Evolutionary conservation across 2,329 filamentous ascomycete species (phyloP).

Genomic region (Ophiocordyceps unilateralis): DNA sequence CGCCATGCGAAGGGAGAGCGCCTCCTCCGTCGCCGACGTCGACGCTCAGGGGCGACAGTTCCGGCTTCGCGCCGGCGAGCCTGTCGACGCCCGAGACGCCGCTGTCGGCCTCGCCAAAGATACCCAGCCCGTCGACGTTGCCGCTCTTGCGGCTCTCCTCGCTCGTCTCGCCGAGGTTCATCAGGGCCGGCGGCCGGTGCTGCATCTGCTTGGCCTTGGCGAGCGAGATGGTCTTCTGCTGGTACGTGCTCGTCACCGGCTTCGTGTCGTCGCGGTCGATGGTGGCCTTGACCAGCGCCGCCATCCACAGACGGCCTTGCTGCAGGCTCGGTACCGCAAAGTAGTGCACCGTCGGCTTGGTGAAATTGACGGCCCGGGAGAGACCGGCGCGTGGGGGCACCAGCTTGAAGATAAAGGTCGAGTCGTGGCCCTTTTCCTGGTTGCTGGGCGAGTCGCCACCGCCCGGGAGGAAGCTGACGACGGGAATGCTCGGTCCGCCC

Average conservation of each 20-base stretch:
- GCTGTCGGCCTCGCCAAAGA: conserved; percentile 25
- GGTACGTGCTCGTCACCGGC: conserved; percentile 78
- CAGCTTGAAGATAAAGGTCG: conserved; percentile 96
- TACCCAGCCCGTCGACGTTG: conserved; percentile 21
- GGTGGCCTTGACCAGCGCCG: conserved; percentile 93
- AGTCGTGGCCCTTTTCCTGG: conserved; percentile 37
- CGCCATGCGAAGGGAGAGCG: conserved; percentile 11
- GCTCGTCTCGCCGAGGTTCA: conserved; percentile 40
- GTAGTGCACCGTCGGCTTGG: conserved; percentile 92
- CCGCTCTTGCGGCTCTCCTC: conserved; percentile 12
- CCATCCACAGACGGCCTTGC: conserved; percentile 92
- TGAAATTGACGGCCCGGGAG: conserved; percentile 87
- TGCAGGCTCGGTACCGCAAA: conserved; percentile 87
- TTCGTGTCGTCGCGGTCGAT: conserved; percentile 79
- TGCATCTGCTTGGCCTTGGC: conserved; percentile 76
- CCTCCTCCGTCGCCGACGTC: conserved; percentile 11
- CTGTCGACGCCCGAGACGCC: conserved; percentile 25
- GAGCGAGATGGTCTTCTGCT: conserved; percentile 90
- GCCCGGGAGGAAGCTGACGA: conserved; percentile 38
- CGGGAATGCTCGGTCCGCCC: conserved; percentile 18
- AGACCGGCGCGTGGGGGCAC: conserved; percentile 77
- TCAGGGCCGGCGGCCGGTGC: conserved; percentile 76
- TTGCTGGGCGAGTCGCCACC: conserved; percentile 22
- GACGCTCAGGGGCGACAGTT: conserved; percentile 13
- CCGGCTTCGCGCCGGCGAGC: conserved; percentile 14